phyloP scores from a whole-genome alignment of 805 yeast genomes.

The Phaffomyces opuntiae region DNA sequence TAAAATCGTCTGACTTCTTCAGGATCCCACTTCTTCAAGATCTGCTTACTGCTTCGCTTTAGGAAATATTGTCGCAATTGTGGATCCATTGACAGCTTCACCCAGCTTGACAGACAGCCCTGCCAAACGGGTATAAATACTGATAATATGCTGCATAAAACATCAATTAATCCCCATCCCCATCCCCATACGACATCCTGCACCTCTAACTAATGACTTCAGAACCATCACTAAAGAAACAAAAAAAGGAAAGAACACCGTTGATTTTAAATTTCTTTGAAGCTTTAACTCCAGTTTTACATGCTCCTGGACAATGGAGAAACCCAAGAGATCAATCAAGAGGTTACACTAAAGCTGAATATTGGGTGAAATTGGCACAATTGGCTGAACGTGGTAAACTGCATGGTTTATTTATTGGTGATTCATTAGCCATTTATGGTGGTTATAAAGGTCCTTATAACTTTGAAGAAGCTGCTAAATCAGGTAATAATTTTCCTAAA shows the following conservation, averaged over 20 bases:
- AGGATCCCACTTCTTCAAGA: too few relatives aligned
- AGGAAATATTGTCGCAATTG: conserved; percentile 1
- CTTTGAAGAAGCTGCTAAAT: conserved; percentile 26
- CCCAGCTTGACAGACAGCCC: neutral
- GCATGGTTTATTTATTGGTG: conserved; percentile 31
- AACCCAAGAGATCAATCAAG: conserved; percentile 19
- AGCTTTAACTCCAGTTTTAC: conserved; percentile 16
- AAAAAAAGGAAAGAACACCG: conserved; percentile 13
- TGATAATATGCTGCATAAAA: too few relatives aligned
- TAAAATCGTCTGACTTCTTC: neutral
- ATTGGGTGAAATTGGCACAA: conserved; percentile 35
- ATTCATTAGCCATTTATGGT: conserved; percentile 32
- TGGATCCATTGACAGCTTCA: neutral
- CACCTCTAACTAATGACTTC: neutral
- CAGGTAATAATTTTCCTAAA: conserved; percentile 25
- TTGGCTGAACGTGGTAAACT: conserved; percentile 33
- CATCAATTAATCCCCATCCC: too few relatives aligned
- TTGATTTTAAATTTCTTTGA: conserved; percentile 18
- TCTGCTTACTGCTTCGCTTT: neutral
- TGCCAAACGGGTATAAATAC: neutral
- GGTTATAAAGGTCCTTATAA: conserved; percentile 33
- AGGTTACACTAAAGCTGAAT: conserved; percentile 21
- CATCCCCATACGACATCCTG: too few relatives aligned
- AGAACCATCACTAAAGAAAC: conserved; percentile 14
- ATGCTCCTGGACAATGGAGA: conserved; percentile 21